These are phyloP conservation scores for Chrysoporthe austroafricana DNA, from an alignment of 2,329 filamentous ascomycete genomes.

Conservation along the genomic window DNA sequence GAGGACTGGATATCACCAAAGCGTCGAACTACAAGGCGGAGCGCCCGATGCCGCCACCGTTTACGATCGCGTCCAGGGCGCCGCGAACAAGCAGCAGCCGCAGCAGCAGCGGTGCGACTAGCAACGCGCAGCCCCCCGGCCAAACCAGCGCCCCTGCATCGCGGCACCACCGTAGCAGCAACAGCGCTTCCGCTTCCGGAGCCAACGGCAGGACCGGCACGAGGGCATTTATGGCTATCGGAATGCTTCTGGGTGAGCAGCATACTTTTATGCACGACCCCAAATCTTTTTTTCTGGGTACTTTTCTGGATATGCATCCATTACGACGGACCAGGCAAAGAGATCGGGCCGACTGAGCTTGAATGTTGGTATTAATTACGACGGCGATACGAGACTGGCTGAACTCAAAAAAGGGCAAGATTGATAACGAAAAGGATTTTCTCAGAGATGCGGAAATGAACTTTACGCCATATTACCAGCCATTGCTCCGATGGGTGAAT, in stretches of 20 bases:
- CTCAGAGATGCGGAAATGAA: too few species aligned
- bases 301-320: constrained; percentile 51
- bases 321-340: constrained; percentile 32
- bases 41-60: constrained; percentile 24
- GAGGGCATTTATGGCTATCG: constrained; percentile 52
- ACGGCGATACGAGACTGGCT: too few species aligned
- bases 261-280: constrained; percentile 51
- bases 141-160: too few species aligned
- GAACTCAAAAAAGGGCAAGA: too few species aligned
- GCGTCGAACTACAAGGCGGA: constrained; percentile 38
- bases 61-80: constrained; percentile 3
- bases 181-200: constrained; percentile 39
- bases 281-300: constrained; percentile 54
- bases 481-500: too few species aligned
- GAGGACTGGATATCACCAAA: constrained; percentile 39
- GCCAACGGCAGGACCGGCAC: constrained; percentile 49
- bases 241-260: constrained; percentile 44
- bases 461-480: too few species aligned
- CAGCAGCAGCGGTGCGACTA: too few species aligned
- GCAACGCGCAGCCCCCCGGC: too few species aligned
- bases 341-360: constrained; percentile 35
- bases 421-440: too few species aligned
- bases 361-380: constrained; percentile 30
- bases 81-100: too few species aligned
- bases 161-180: too few species aligned